These are phyloP conservation scores for Diaporthe destruens DNA, from an alignment of 2,329 filamentous ascomycete species.

Conservation along the genomic window DNA sequence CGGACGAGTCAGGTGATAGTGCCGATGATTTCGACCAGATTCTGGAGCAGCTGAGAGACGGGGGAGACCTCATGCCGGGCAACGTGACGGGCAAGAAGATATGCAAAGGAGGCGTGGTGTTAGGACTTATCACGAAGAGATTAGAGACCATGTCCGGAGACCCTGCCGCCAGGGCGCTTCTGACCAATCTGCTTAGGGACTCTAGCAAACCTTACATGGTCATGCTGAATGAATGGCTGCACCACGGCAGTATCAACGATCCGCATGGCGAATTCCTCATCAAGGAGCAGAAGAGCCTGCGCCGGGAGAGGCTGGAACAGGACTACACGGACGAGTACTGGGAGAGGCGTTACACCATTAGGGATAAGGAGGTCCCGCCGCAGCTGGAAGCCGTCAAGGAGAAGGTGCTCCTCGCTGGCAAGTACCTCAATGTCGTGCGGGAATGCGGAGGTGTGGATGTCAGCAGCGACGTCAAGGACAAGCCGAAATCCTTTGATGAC, in stretches of 20 bases:
- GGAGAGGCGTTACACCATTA: conserved; percentile 96
- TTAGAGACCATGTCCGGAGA: conserved; percentile 94
- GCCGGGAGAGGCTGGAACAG: conserved; percentile 88
- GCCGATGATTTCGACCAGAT: conserved; percentile 93
- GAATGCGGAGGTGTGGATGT: conserved; percentile 97
- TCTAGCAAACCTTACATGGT: conserved; percentile 95
- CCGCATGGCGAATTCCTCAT: conserved; percentile 94
- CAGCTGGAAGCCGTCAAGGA: conserved; percentile 92
- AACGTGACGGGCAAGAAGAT: conserved; percentile 89
- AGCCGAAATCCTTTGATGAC: conserved; percentile 94
- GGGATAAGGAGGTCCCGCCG: conserved; percentile 90
- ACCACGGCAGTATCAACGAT: conserved; percentile 94
- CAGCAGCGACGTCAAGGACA: conserved; percentile 86
- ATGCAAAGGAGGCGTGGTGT: conserved; percentile 96
- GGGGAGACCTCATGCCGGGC: conserved; percentile 82
- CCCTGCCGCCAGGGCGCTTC: conserved; percentile 83
- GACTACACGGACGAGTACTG: conserved; percentile 99
- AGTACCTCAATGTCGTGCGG: conserved; percentile 97
- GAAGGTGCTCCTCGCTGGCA: conserved; percentile 93
- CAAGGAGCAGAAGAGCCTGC: conserved; percentile 96
- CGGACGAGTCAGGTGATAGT: conserved; percentile 78
- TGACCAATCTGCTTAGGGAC: conserved; percentile 86
- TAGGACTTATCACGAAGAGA: conserved; percentile 86
- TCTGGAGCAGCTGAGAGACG: conserved; percentile 87
- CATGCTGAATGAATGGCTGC: conserved; percentile 99